Conservation (phyloP, 805 yeast species). For the Candida odintsovae region DNA sequence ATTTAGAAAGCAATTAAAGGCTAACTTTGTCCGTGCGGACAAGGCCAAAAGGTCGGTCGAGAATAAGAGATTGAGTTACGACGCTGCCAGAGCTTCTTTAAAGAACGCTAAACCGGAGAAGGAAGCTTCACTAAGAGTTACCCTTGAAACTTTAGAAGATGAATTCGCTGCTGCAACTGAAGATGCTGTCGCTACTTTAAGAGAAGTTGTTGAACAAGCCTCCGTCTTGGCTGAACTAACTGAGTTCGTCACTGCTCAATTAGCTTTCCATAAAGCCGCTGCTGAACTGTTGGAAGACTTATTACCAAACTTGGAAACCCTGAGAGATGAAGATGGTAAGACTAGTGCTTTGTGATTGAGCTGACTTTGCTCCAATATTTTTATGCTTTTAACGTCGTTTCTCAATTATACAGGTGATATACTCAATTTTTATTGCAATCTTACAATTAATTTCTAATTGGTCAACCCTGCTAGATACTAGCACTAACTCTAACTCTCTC, state of each 20-base stretch:
- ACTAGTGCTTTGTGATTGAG: conserved; percentile 8
- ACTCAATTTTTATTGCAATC: not conserved
- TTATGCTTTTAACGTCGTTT: not conserved
- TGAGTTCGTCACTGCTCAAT: conserved; percentile 72
- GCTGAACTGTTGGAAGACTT: conserved; percentile 58
- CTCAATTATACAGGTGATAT: not conserved
- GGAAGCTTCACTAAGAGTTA: conserved; percentile 67
- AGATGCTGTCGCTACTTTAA: conserved; percentile 80
- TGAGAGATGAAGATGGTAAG: conserved; percentile 45
- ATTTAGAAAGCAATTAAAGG: conserved; percentile 54
- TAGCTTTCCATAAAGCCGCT: conserved; percentile 75
- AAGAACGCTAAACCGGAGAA: conserved; percentile 52
- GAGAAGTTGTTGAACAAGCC: conserved; percentile 67
- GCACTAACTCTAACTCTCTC: too few relatives aligned
- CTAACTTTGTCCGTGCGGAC: conserved; percentile 55
- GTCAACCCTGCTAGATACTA: too few relatives aligned
- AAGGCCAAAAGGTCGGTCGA: conserved; percentile 70
- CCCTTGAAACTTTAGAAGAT: conserved; percentile 81
- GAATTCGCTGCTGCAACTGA: conserved; percentile 87
- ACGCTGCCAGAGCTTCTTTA: conserved; percentile 60
- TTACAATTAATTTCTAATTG: too few relatives aligned
- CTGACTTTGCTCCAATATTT: not conserved
- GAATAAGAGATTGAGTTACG: conserved; percentile 72
- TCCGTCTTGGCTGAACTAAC: conserved; percentile 61
- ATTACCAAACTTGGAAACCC: conserved; percentile 55